These are phyloP conservation scores for Colletotrichum filicis DNA, from an alignment of 2,329 filamentous ascomycete genomes.

Conservation along the genomic window DNA sequence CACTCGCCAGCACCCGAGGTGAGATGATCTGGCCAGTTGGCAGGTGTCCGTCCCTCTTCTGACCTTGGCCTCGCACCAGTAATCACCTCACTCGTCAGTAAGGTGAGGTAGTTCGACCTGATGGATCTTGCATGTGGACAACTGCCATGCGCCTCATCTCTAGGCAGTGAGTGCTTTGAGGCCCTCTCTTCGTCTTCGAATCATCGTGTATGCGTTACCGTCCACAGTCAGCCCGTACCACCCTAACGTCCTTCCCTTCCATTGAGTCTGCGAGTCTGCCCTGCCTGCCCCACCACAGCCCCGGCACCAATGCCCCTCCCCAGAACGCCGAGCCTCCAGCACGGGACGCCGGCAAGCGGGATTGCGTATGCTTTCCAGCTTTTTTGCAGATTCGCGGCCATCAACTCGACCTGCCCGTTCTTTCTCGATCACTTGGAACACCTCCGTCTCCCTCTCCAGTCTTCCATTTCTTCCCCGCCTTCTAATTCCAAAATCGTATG, in stretches of 20 bases:
- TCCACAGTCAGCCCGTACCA: conserved; percentile 9
- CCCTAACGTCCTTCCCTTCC: conserved; percentile 10
- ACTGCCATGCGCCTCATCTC: no score
- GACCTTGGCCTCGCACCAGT: background rate
- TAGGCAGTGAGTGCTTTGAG: background rate
- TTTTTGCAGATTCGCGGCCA: conserved; percentile 34
- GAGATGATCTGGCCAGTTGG: conserved; percentile 24
- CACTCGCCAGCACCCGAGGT: conserved; percentile 13
- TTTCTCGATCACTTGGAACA: conserved; percentile 20
- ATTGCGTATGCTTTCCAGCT: conserved; percentile 35
- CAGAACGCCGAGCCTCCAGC: conserved; percentile 35
- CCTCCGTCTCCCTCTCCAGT: background rate
- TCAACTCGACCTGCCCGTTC: conserved; percentile 28
- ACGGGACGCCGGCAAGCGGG: conserved; percentile 36
- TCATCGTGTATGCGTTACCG: conserved; percentile 12
- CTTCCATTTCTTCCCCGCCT: background rate
- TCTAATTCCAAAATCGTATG: conserved; percentile 8
- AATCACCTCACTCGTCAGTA: background rate
- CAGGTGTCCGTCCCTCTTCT: background rate
- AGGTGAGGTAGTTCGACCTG: no score
- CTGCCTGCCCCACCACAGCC: conserved; percentile 16
- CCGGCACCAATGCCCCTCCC: conserved; percentile 29
- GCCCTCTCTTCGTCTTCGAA: background rate
- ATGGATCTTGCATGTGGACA: background rate
- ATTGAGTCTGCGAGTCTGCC: background rate